A percentile compares a stretch with the other conserved stretches of the same genome.
Conservation (phyloP, 1,284 basidiomycete genomes). For the Sanghuangporus weigelae region DNA sequence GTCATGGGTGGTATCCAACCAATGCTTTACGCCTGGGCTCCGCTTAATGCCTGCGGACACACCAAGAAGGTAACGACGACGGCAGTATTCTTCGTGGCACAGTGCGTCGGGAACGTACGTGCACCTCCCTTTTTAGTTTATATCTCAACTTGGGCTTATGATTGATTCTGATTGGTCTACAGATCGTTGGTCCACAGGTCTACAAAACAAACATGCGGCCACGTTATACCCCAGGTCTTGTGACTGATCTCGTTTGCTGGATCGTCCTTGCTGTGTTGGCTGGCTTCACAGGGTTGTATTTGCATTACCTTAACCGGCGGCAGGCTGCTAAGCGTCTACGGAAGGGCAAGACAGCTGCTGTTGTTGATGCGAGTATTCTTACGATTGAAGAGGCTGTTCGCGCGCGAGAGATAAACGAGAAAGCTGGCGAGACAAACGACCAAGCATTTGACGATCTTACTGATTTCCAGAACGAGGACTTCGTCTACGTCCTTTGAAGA, state of each 20-base stretch:
- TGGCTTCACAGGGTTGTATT: constrained; percentile 36
- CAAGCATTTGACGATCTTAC: constrained; percentile 41
- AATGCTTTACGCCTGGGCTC: constrained; percentile 38
- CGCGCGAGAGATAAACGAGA: constrained; percentile 28
- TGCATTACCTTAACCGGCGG: constrained; percentile 35
- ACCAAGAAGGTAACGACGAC: constrained; percentile 39
- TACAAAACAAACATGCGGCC: constrained; percentile 37
- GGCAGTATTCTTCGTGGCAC: constrained; percentile 36
- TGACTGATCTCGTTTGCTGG: constrained; percentile 35
- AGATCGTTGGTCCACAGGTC: constrained; percentile 30
- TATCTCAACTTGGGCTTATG: background rate
- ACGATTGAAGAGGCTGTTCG: constrained; percentile 24
- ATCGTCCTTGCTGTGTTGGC: constrained; percentile 26
- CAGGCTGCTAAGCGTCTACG: constrained; percentile 32
- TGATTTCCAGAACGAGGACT: constrained; percentile 41
- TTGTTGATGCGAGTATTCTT: constrained; percentile 41
- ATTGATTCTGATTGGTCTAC: background rate
- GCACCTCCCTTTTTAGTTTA: constrained; percentile 18
- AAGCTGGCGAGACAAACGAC: constrained; percentile 15
- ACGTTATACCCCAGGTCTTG: constrained; percentile 33
- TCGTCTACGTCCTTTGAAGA: constrained; percentile 29
- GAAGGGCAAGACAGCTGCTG: constrained; percentile 32
- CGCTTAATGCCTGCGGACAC: constrained; percentile 40
- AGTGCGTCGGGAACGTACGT: constrained; percentile 36
- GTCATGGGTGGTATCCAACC: constrained; percentile 24